Conservation (phyloP, 192 early-diverging fungal genomes). For the Coemansia sp. region DNA sequence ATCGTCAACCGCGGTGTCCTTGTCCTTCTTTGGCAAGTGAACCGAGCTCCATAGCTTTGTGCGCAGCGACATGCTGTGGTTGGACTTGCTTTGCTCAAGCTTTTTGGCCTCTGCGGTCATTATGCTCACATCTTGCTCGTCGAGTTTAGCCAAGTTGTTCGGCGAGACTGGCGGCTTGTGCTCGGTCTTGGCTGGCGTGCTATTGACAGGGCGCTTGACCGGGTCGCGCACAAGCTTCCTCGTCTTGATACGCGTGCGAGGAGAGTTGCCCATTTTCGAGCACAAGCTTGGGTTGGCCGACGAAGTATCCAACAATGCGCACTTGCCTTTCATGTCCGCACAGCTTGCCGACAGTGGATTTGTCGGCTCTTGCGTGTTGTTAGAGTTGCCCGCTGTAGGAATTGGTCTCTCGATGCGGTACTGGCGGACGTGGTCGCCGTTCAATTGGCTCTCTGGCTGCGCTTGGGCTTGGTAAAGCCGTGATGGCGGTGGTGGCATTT, state of each 20-base stretch:
- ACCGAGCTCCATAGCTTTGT: conserved; percentile 12
- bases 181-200: conserved; percentile 2
- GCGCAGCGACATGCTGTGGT: conserved; percentile 15
- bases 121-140: not conserved
- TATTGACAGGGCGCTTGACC: conserved; percentile 1
- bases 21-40: not conserved
- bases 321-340: conserved; percentile 3
- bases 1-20: not conserved
- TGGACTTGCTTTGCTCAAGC: conserved; percentile 1
- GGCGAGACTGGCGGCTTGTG: conserved; percentile 1
- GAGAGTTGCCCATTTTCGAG: not conserved
- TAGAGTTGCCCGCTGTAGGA: not conserved
- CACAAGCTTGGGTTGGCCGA: conserved; percentile 41
- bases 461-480: not conserved
- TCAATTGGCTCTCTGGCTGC: not conserved
- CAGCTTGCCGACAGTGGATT: not conserved
- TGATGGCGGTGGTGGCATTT: not conserved
- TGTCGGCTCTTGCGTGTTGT: not conserved
- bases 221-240: conserved; percentile 43
- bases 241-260: conserved; percentile 16
- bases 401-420: not conserved
- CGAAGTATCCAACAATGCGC: conserved; percentile 38
- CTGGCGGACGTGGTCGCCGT: not conserved
- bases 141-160: not conserved
- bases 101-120: not conserved